These are phyloP conservation scores for Corylus avellana DNA, from an alignment of 306 rosid genomes.

Conservation along the genomic window DNA sequence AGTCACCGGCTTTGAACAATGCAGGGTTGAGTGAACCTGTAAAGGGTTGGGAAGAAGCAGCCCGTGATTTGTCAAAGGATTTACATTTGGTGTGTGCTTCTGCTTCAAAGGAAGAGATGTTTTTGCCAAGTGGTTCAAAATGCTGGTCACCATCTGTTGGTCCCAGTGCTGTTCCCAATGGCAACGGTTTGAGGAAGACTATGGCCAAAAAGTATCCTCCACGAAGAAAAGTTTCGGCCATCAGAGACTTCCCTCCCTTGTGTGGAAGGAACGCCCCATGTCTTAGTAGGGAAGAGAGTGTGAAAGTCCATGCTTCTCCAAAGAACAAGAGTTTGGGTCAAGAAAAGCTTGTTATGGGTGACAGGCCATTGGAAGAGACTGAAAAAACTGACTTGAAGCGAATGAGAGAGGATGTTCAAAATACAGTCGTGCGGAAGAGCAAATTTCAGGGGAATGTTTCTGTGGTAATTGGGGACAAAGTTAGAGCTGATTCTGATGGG, in stretches of 20 bases:
- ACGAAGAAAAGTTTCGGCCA: constrained; percentile 66
- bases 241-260: constrained; percentile 64
- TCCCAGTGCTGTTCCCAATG: constrained; percentile 33
- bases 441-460: constrained; percentile 17
- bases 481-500: background rate
- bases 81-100: constrained; percentile 26
- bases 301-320: constrained; percentile 15
- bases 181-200: constrained; percentile 34
- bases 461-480: background rate
- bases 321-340: constrained; percentile 25
- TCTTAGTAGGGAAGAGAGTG: constrained; percentile 30
- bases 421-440: constrained; percentile 31
- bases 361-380: constrained; percentile 19
- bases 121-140: constrained; percentile 26
- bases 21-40: background rate
- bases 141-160: constrained; percentile 24
- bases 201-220: constrained; percentile 53
- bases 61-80: constrained; percentile 29
- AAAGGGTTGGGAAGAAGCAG: constrained; percentile 29
- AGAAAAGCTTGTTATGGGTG: constrained; percentile 33
- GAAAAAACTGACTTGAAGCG: constrained; percentile 24
- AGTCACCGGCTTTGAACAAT: background rate
- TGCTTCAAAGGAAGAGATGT: constrained; percentile 32
- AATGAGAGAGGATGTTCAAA: constrained; percentile 34
- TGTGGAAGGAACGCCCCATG: constrained; percentile 66